A percentile compares a stretch with the other conserved stretches of the same genome.
phyloP scores from a whole-genome alignment of 164 flowering plant species.

The Cinnamomum chago region DNA sequence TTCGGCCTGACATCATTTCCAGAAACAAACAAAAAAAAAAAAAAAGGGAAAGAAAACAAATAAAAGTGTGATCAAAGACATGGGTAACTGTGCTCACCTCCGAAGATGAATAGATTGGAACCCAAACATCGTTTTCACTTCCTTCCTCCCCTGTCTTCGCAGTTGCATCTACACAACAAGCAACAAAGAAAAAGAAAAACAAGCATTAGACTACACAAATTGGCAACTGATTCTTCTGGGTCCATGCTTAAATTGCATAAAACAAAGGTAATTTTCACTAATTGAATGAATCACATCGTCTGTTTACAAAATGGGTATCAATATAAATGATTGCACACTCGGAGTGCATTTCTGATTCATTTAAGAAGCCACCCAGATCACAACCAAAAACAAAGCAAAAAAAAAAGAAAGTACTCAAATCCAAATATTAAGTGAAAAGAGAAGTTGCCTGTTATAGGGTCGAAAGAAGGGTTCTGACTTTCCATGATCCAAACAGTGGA shows the following conservation, averaged over 20 bases:
- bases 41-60: background rate
- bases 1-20: too few species aligned
- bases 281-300: background rate
- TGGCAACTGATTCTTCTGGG: background rate
- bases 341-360: background rate
- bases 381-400: background rate
- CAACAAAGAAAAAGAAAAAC: background rate
- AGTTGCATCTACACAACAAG: conserved; percentile 17
- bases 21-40: conserved; percentile 36
- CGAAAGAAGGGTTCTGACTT: background rate
- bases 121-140: conserved; percentile 28
- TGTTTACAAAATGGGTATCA: background rate
- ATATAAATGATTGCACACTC: background rate
- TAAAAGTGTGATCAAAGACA: background rate
- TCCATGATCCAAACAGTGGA: background rate
- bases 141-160: conserved; percentile 26
- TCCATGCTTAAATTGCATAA: background rate
- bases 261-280: background rate
- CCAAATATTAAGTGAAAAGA: background rate
- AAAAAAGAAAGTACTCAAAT: background rate
- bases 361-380: background rate
- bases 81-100: conserved; percentile 14
- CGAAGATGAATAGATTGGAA: conserved; percentile 25
- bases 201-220: background rate
- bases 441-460: background rate